These are phyloP conservation scores for Boletus pseudo-olivaceus DNA, from an alignment of 768 basidiomycete species.

Conservation along the genomic window DNA sequence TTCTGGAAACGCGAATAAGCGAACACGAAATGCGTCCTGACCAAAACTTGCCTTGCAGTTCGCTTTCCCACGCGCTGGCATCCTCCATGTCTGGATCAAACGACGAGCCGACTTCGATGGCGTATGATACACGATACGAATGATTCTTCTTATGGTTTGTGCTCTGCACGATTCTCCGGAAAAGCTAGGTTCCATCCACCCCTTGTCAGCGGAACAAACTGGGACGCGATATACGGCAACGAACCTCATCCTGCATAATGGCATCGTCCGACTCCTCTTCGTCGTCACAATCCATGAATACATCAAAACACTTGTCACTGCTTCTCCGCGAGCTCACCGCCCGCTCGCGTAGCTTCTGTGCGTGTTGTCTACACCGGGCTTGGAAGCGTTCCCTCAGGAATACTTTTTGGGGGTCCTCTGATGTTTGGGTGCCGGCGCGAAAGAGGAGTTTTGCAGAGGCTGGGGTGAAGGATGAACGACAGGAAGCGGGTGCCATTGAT, in stretches of 20 bases:
- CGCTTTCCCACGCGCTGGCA: constrained; percentile 54
- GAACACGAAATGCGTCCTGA: not conserved
- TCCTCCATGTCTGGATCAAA: constrained; percentile 75
- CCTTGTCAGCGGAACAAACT: constrained; percentile 9
- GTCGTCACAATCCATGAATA: constrained; percentile 47
- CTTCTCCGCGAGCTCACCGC: constrained; percentile 38
- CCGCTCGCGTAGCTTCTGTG: constrained; percentile 50
- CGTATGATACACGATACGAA: constrained; percentile 60
- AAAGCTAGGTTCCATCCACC: constrained; percentile 49
- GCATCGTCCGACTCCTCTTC: constrained; percentile 59
- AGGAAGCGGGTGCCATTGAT: constrained; percentile 26
- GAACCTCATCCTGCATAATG: constrained; percentile 61
- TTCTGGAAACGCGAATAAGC: constrained; percentile 6
- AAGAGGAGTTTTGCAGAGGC: constrained; percentile 14
- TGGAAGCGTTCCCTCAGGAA: constrained; percentile 61
- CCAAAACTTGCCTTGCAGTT: constrained; percentile 40
- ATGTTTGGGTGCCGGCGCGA: constrained; percentile 8
- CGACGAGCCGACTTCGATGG: constrained; percentile 68
- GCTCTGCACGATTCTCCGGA: constrained; percentile 60
- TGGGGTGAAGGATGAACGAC: constrained; percentile 16
- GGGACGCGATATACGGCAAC: not conserved
- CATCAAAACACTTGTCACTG: constrained; percentile 49
- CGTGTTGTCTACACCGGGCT: constrained; percentile 60
- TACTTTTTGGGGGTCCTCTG: constrained; percentile 47
- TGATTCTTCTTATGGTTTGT: constrained; percentile 47